Percentiles rank a stretch among this genome's conserved stretches.
phyloP scores from a whole-genome alignment of 192 early-diverging fungal species.

The Coemansia sp. region DNA sequence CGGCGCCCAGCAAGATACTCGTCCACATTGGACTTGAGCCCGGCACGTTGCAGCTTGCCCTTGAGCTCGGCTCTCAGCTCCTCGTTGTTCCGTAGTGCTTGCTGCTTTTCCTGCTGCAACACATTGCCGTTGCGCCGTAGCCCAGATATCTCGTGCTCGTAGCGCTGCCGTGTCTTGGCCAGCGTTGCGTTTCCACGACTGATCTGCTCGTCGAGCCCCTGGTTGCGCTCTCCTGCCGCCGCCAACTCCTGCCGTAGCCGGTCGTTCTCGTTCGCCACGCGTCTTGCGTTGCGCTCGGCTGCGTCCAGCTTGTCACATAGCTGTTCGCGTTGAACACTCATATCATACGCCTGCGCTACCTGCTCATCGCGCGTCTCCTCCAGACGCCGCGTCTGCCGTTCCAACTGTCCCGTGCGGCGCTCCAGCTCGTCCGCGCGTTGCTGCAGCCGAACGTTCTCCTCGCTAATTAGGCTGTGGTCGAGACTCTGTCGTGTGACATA shows the following conservation, averaged over 20 bases:
- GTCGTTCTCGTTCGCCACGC: constrained; percentile 55
- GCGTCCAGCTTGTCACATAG: constrained; percentile 27
- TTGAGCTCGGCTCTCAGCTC: constrained; percentile 58
- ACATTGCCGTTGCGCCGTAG: constrained; percentile 57
- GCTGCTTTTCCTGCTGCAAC: constrained; percentile 63
- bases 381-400: constrained; percentile 27
- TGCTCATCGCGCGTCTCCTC: constrained; percentile 44
- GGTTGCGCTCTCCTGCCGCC: constrained; percentile 57
- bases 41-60: constrained; percentile 53
- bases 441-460: constrained; percentile 24
- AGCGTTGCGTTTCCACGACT: constrained; percentile 29
- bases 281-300: constrained; percentile 20
- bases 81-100: constrained; percentile 58
- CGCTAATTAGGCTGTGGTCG: constrained; percentile 34
- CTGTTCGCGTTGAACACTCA: constrained; percentile 21
- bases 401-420: constrained; percentile 13
- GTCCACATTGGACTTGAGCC: constrained; percentile 49
- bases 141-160: constrained; percentile 62
- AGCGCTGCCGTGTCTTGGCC: constrained; percentile 54
- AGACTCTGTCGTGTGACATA: constrained; percentile 47
- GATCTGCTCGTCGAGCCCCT: constrained; percentile 57
- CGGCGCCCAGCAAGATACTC: constrained; percentile 45
- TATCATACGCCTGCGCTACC: constrained; percentile 35
- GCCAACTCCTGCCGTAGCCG: constrained; percentile 56
- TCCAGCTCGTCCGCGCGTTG: constrained; percentile 33